Evolutionary conservation across 192 early-diverging fungal species (phyloP), one percentile per base, ranked within the genome.

Genomic region (Coemansia sp.): DNA sequence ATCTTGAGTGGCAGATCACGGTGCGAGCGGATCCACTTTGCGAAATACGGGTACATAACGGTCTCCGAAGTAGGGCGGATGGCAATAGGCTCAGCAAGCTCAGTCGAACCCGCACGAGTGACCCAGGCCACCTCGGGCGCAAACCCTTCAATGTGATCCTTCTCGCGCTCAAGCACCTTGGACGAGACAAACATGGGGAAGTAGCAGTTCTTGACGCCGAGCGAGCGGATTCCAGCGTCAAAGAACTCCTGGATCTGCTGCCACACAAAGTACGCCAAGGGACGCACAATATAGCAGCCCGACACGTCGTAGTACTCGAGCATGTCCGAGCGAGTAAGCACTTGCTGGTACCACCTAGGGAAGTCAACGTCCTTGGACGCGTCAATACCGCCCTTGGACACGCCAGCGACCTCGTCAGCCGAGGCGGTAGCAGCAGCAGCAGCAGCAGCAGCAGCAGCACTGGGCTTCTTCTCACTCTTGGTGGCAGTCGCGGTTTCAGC

Each of bases 61-160:
- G 96, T 97, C 83, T 99, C 97, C 3, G 97, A 99, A 3, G 97
- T 99, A 14, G 97, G 97, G 64, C 97, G 94, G 42, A 99, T 91
- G 60, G 97, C 97, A 79, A 99, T 86, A n/a, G 94, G 97, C 76
- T 95, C 95, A 36, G 90, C 94, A 60, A 99, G 81, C 50, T 99
- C 95, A 48, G 84, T 88, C 67, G 85, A 85, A 16, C 97, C 97
- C 51, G 97, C 97, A 71, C 86, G 93, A 24, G 97, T 99, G 28
- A 99, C 97, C 97, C 97, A 99, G 13, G 97, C 97, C n/a, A 99
- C 97, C 78, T 99, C 97, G 31, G 97, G 95, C 45, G 96, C 93
- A 80, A 99, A 99, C 23, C 97, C 97, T 71, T 99, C 97, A 60
- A 99, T 89, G 83, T 99, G 97, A 65, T 97, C 95, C 89, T 99